phyloP scores from a whole-genome alignment of 192 early-diverging fungal genomes.

The Coemansia sp. region DNA sequence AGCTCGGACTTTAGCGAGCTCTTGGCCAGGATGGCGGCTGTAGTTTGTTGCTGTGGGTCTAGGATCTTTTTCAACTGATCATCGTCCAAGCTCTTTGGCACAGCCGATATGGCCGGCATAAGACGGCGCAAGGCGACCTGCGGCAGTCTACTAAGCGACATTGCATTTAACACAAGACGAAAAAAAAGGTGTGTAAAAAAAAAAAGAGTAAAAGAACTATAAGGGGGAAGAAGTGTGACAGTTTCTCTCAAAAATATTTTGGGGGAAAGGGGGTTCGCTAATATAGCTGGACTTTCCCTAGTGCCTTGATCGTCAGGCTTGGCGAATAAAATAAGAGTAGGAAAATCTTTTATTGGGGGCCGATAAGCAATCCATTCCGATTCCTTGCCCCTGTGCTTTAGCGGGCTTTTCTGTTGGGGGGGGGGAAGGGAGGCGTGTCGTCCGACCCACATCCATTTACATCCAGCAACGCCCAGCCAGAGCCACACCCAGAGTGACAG shows the following conservation, averaged over 20 bases:
- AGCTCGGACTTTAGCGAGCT: constrained; percentile 31
- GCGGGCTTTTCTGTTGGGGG: constrained; percentile 2
- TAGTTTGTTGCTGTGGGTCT: constrained; percentile 38
- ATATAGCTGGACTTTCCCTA: constrained; percentile 7
- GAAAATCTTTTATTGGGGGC: neutral
- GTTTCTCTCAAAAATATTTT: constrained; percentile 10
- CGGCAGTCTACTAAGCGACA: constrained; percentile 56
- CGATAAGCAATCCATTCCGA: neutral
- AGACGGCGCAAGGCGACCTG: constrained; percentile 58
- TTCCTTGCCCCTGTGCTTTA: neutral
- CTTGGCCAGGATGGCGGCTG: constrained; percentile 13
- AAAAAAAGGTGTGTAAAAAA: neutral
- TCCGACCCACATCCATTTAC: neutral
- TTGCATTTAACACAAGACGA: neutral
- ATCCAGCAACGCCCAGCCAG: neutral
- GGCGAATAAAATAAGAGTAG: neutral
- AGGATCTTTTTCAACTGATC: constrained; percentile 56
- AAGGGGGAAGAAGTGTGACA: neutral
- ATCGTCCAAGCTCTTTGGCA: constrained; percentile 56
- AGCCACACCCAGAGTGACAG: neutral
- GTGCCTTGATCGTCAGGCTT: neutral
- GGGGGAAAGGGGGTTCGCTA: neutral
- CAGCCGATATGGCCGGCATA: constrained; percentile 49
- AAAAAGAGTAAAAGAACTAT: neutral
- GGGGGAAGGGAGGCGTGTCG: neutral